Conservation (phyloP, 2,329 filamentous ascomycete genomes). For the Colletotrichum tropicicola region DNA sequence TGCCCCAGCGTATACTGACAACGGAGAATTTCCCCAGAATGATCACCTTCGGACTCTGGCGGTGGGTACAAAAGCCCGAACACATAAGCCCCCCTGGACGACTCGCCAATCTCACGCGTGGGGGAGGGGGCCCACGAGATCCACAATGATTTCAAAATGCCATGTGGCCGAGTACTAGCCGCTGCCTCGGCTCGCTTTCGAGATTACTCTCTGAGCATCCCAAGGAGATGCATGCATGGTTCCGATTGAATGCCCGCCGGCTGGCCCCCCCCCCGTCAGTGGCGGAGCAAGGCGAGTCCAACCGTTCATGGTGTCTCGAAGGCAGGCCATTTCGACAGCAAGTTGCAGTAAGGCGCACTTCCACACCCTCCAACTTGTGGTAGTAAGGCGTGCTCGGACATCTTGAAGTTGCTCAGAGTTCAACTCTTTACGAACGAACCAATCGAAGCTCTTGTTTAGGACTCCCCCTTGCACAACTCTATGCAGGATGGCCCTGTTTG, state of each 20-base stretch:
- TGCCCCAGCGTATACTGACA: background rate
- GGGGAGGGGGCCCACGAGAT: too few species aligned
- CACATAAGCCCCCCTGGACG: too few species aligned
- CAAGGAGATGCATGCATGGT: too few species aligned
- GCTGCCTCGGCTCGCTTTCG: too few species aligned
- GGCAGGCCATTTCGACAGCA: too few species aligned
- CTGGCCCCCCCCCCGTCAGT: too few species aligned
- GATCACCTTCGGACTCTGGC: background rate
- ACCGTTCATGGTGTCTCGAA: too few species aligned
- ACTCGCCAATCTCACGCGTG: background rate
- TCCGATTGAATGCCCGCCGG: too few species aligned
- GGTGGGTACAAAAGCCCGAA: background rate
- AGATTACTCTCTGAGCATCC: too few species aligned
- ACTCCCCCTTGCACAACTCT: background rate
- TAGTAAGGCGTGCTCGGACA: slow-evolving; percentile 13
- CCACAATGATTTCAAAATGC: too few species aligned
- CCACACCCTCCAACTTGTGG: background rate
- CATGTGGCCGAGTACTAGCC: too few species aligned
- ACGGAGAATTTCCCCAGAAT: background rate
- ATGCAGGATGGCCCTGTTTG: background rate
- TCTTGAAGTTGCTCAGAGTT: background rate
- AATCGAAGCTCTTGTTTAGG: background rate
- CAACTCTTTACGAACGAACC: background rate
- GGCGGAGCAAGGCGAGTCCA: too few species aligned
- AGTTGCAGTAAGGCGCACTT: background rate